Conservation (phyloP, 2,329 filamentous ascomycete species). For the Fusarium staphyleae region DNA sequence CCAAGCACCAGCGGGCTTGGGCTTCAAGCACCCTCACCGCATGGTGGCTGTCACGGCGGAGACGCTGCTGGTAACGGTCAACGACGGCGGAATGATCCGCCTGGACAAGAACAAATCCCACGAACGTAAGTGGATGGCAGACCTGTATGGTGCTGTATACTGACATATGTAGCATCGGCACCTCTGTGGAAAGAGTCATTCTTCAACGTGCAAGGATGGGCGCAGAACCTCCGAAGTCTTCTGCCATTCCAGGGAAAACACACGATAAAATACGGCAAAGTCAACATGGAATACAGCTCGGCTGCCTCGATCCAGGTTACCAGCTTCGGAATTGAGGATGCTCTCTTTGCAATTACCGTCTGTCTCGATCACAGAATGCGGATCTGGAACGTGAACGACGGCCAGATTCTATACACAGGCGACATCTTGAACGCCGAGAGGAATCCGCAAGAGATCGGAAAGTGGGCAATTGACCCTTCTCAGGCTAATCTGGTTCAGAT, state of each 20-base stretch:
- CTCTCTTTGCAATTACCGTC: constrained; percentile 74
- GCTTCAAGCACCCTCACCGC: constrained; percentile 80
- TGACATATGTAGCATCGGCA: constrained; percentile 36
- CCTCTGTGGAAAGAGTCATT: constrained; percentile 72
- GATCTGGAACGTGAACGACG: constrained; percentile 87
- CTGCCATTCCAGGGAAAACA: constrained; percentile 71
- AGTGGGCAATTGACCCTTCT: constrained; percentile 79
- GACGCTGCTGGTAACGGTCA: constrained; percentile 80
- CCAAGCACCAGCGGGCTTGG: constrained; percentile 74
- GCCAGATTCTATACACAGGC: constrained; percentile 76
- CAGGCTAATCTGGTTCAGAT: constrained; percentile 80
- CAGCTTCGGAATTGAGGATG: constrained; percentile 57
- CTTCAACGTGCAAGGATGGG: constrained; percentile 77
- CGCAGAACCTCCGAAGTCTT: constrained; percentile 69
- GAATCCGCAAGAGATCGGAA: constrained; percentile 72
- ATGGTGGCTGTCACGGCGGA: constrained; percentile 76
- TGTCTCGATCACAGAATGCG: constrained; percentile 89
- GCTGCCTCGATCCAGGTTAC: constrained; percentile 68
- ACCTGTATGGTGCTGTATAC: not conserved
- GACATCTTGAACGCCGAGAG: constrained; percentile 77
- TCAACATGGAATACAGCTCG: constrained; percentile 71
- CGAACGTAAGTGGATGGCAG: constrained; percentile 50
- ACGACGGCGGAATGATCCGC: constrained; percentile 77
- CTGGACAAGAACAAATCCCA: constrained; percentile 66
- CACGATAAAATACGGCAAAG: constrained; percentile 68